A percentile compares a stretch with the other conserved stretches of the same genome.
phyloP scores from a whole-genome alignment of 305 asterid genomes.

The Fraxinus baroniana region DNA sequence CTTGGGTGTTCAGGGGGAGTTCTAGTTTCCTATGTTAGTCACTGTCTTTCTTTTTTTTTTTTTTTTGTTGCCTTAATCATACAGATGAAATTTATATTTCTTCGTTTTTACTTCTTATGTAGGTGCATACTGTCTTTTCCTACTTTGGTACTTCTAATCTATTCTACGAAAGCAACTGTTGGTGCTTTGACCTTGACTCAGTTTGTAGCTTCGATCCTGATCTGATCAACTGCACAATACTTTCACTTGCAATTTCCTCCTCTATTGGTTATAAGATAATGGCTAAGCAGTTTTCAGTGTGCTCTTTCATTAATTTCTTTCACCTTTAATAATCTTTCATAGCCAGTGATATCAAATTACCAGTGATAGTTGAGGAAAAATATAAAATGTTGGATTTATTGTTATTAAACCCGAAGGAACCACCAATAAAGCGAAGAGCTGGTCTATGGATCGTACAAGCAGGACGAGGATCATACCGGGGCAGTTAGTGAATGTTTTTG shows the following conservation, averaged over 20 bases:
- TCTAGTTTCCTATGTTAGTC: neutral
- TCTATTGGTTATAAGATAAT: conserved; percentile 16
- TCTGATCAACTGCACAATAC: neutral
- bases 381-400: conserved; percentile 47
- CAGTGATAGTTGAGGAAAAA: conserved; percentile 22
- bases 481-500: conserved; percentile 55
- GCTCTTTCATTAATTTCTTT: conserved; percentile 31
- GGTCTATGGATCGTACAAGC: conserved; percentile 83
- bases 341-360: conserved; percentile 19
- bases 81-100: conserved; percentile 20
- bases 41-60: conserved; percentile 1
- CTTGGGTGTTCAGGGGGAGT: conserved; percentile 4
- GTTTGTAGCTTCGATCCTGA: conserved; percentile 18
- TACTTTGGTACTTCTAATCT: neutral
- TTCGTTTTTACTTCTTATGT: conserved; percentile 1
- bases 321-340: conserved; percentile 18
- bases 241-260: neutral
- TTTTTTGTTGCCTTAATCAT: conserved; percentile 8
- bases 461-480: conserved; percentile 93
- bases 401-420: conserved; percentile 66
- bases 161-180: conserved; percentile 14
- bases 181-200: conserved; percentile 16
- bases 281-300: conserved; percentile 15
- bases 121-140: neutral
- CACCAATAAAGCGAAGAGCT: conserved; percentile 87